Conservation (phyloP, 2,329 filamentous ascomycete genomes). For the Cladobotryum mycophilum region DNA sequence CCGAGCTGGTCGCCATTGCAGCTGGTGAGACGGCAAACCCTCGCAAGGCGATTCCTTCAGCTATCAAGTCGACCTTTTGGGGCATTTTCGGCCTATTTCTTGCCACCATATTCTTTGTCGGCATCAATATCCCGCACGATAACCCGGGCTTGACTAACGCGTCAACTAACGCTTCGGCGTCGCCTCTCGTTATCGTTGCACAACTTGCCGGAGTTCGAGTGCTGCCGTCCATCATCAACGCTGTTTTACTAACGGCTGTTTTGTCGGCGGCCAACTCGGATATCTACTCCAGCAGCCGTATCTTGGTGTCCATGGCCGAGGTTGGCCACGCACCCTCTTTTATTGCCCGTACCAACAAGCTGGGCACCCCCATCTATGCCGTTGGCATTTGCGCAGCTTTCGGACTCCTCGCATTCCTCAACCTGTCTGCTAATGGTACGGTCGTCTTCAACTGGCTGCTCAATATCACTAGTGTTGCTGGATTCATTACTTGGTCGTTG, state of each 20-base stretch:
- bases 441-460: conserved; percentile 67
- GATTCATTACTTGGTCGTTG: conserved; percentile 64
- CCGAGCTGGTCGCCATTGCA: conserved; percentile 71
- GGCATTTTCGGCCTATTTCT: conserved; percentile 66
- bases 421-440: conserved; percentile 51
- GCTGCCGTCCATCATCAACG: conserved; percentile 68
- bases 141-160: conserved; percentile 46
- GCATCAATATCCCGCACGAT: conserved; percentile 61
- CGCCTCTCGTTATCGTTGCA: conserved; percentile 57
- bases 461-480: conserved; percentile 62
- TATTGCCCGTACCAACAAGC: conserved; percentile 52
- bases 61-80: conserved; percentile 70
- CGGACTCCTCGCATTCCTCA: conserved; percentile 61
- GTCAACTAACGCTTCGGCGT: conserved; percentile 54
- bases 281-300: conserved; percentile 65
- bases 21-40: conserved; percentile 72
- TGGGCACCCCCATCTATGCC: conserved; percentile 57
- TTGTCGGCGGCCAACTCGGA: conserved; percentile 74
- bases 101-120: conserved; percentile 61
- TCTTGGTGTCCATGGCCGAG: conserved; percentile 59
- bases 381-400: conserved; percentile 50
- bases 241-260: conserved; percentile 69
- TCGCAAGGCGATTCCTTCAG: conserved; percentile 62
- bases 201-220: conserved; percentile 56
- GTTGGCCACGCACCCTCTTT: conserved; percentile 57